Percentiles rank a stretch among this genome's conserved stretches.
Conservation (phyloP, 2,329 filamentous ascomycete genomes). For the Aspergillus pseudoviridinutans region DNA sequence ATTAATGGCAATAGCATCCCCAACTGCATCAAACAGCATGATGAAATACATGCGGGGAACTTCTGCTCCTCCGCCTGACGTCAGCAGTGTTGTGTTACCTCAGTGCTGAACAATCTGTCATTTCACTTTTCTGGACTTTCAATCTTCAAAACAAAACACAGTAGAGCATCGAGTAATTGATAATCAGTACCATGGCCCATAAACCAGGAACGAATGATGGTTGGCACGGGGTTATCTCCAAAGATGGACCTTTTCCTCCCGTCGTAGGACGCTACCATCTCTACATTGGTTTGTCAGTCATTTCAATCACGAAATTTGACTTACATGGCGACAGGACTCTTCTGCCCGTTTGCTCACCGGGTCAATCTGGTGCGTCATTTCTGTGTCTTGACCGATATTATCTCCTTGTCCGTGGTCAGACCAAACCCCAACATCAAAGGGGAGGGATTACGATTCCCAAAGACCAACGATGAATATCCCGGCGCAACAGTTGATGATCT, state of each 20-base stretch:
- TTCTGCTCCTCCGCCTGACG: neutral
- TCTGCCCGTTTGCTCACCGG: slow-evolving; percentile 63
- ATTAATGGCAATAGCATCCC: neutral
- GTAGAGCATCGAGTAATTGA: neutral
- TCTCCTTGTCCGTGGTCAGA: slow-evolving; percentile 57
- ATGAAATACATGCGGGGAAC: neutral
- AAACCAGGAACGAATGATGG: slow-evolving; percentile 21
- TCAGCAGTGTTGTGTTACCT: neutral
- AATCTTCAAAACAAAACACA: neutral
- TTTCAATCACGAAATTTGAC: neutral
- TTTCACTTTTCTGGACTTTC: neutral
- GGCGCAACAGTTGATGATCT: slow-evolving; percentile 58
- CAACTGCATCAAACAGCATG: neutral
- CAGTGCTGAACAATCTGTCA: neutral
- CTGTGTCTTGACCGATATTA: slow-evolving; percentile 53
- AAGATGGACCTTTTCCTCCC: slow-evolving; percentile 46
- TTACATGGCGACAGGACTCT: slow-evolving; percentile 35
- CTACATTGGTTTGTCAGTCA: slow-evolving; percentile 42
- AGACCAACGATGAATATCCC: slow-evolving; percentile 50
- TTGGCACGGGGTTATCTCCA: slow-evolving; percentile 51
- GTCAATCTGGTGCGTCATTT: slow-evolving; percentile 56
- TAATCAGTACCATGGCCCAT: slow-evolving; percentile 12
- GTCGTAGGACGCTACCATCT: slow-evolving; percentile 53
- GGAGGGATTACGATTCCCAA: slow-evolving; percentile 59
- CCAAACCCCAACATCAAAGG: slow-evolving; percentile 64